Evolutionary conservation across 305 asterid species (phyloP), one percentile per base, ranked within the genome.

Genomic region (Fraxinus velutina): DNA sequence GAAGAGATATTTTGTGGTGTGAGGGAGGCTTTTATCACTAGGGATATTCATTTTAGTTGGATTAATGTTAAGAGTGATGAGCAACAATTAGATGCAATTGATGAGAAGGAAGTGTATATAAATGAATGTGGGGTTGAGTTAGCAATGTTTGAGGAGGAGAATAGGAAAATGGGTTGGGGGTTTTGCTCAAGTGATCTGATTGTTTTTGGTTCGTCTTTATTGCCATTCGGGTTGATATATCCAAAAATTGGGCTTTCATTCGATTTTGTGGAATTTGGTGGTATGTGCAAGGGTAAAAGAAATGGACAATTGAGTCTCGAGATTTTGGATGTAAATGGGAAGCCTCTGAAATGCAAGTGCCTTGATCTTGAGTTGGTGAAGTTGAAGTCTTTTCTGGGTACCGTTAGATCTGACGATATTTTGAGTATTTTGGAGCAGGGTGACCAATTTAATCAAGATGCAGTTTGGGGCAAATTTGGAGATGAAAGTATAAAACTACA

Each of bases 201-300:
- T 86, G 85, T 90, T 52, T 86, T 93, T 76, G 95, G 97, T 70
- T 91, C 98, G 15, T 94, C 92, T 82, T 73, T 96, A 80, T 62
- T 94, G 88, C 97, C 99, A 13, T 89, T 94, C 32, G 96, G 92
- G 24, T 87, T 96, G 88, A 88, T 96, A 84, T 94, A 92, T 86
- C 97, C 99, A 0, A 87, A 80, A 78, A 87, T 95, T 72, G 94
- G 95, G 76, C 29, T 89, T 78, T 24, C 88, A 0, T 89, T 86
- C 15, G 80, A 88, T 78, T 85, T 86, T 83, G n/a, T 76, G 76
- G 84, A 86, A 81, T 83, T 81, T 75, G 80, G 78, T 78, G 86
- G 72, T 37, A 57, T 82, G n/a, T 79, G 78, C 57, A 86, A 86
- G 78, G 85, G 66, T 24, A 84, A 77, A 57, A 75, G 76, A 32